A percentile compares a stretch with the other conserved stretches of the same genome.
These are phyloP conservation scores for Baorangia bicolor DNA, from an alignment of 768 basidiomycete genomes.

Conservation along the genomic window DNA sequence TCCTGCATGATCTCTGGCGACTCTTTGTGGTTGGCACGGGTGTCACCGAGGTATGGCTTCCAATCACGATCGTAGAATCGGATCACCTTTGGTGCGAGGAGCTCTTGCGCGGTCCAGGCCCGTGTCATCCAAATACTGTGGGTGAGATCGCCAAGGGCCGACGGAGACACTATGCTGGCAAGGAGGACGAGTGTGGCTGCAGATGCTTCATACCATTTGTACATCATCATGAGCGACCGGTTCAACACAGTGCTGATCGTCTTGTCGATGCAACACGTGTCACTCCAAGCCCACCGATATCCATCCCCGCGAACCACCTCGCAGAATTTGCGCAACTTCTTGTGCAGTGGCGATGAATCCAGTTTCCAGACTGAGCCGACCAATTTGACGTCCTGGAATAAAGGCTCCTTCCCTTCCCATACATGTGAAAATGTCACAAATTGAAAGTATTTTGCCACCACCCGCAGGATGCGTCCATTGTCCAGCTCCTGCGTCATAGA, in stretches of 20 bases:
- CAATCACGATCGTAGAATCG: conserved; percentile 8
- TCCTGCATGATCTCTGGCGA: conserved; percentile 11
- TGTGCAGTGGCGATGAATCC: neutral
- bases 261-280: conserved; percentile 13
- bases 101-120: conserved; percentile 15
- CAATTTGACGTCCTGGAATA: conserved; percentile 1
- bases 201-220: too few relatives aligned
- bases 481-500: conserved; percentile 8
- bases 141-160: neutral
- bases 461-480: neutral
- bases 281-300: conserved; percentile 14
- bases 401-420: conserved; percentile 9
- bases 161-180: neutral
- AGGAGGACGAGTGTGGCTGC: conserved; percentile 2
- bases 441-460: conserved; percentile 3
- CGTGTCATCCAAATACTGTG: conserved; percentile 8
- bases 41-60: conserved; percentile 8
- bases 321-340: conserved; percentile 11
- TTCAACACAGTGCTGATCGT: conserved; percentile 2
- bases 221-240: conserved; percentile 7
- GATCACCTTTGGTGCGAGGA: conserved; percentile 9
- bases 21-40: too few relatives aligned
- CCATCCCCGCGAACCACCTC: neutral
- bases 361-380: conserved; percentile 3
- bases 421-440: conserved; percentile 15